A percentile compares a stretch with the other conserved stretches of the same genome.
Conservation (phyloP, 192 early-diverging fungal genomes). For the Polychytrium aggregatum region DNA sequence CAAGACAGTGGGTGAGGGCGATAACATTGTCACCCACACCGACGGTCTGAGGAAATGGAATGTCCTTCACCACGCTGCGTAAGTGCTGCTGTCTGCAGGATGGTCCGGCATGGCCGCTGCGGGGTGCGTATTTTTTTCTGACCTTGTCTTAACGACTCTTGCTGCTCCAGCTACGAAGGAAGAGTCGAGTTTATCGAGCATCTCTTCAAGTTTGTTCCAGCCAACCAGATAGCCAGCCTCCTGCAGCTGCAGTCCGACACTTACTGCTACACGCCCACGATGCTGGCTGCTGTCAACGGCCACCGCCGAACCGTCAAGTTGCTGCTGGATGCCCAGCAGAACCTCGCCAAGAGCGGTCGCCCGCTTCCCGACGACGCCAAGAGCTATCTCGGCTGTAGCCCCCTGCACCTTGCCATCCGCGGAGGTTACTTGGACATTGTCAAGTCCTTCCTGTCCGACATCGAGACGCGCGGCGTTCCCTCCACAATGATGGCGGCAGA, state of each 20-base stretch:
- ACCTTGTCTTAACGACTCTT: too few relatives aligned
- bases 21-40: not conserved
- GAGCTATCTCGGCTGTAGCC: not conserved
- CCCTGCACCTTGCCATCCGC: conserved; percentile 5
- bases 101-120: not conserved
- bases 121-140: too few relatives aligned
- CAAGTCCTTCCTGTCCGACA: conserved; percentile 1
- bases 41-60: conserved; percentile 1
- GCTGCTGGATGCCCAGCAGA: conserved; percentile 3
- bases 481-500: too few relatives aligned
- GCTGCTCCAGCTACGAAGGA: too few relatives aligned
- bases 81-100: not conserved
- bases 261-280: conserved; percentile 4
- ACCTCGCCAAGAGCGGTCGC: not conserved
- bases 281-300: conserved; percentile 4
- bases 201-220: not conserved
- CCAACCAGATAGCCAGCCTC: not conserved
- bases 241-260: not conserved
- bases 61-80: conserved; percentile 4
- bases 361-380: not conserved
- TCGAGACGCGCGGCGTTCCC: too few relatives aligned
- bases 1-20: too few relatives aligned
- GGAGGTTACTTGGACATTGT: conserved; percentile 2
- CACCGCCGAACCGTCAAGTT: conserved; percentile 1
- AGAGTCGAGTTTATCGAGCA: too few relatives aligned